Percentiles rank a stretch among this genome's conserved stretches.
Evolutionary conservation across 2,329 filamentous ascomycete genomes (phyloP).

Genomic region (Clonostachys chloroleuca): DNA sequence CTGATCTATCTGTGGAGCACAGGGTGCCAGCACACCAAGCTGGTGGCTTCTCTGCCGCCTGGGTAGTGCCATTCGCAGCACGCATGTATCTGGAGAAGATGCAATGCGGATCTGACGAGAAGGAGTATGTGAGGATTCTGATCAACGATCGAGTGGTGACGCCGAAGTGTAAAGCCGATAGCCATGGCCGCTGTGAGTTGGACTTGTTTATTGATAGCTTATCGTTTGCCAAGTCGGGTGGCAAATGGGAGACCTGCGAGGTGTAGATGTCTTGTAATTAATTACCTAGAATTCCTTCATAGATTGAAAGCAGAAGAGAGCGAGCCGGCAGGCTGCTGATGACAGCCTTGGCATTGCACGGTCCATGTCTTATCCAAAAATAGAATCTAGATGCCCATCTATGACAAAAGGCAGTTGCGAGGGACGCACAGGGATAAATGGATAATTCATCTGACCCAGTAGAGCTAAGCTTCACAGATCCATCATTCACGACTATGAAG

Average conservation of each 20-base stretch:
- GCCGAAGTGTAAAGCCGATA: constrained; percentile 65
- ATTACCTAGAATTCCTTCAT: too few relatives aligned
- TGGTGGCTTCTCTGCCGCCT: constrained; percentile 69
- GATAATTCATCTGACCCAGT: too few relatives aligned
- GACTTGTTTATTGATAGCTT: constrained; percentile 69
- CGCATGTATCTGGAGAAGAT: constrained; percentile 88
- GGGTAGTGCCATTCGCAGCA: constrained; percentile 78
- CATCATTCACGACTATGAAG: too few relatives aligned
- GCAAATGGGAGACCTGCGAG: constrained; percentile 66
- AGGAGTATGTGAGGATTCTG: constrained; percentile 74
- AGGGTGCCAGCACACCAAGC: constrained; percentile 45
- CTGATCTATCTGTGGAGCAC: constrained; percentile 44
- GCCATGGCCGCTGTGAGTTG: constrained; percentile 65
- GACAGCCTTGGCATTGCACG: too few relatives aligned
- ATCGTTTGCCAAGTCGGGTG: constrained; percentile 67
- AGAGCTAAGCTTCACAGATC: too few relatives aligned
- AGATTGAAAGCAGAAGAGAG: neutral
- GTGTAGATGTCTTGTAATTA: neutral
- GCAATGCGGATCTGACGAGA: constrained; percentile 47
- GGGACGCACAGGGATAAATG: too few relatives aligned
- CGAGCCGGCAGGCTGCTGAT: too few relatives aligned
- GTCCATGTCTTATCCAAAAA: too few relatives aligned
- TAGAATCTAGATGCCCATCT: too few relatives aligned
- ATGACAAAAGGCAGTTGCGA: too few relatives aligned
- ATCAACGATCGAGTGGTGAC: constrained; percentile 81